Evolutionary conservation across 2,329 filamentous ascomycete species (phyloP).

Genomic region (Meredithiella fracta): DNA sequence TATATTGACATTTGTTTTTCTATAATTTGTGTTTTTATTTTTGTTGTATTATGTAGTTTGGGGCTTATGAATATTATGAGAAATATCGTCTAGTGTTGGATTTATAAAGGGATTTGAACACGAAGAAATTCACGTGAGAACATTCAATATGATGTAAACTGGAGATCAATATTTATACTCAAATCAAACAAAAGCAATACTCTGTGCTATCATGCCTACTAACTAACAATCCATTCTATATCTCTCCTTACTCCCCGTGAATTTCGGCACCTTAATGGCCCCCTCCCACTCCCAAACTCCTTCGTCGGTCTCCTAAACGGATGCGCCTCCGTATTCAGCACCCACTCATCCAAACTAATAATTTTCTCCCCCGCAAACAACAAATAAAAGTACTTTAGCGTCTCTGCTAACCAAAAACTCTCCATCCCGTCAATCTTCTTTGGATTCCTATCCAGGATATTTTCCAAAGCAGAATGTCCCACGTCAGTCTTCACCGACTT

Average conservation of each 20-base stretch:
- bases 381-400: constrained; percentile 81
- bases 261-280: constrained; percentile 2
- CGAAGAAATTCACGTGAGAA: background rate
- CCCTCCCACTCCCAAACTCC: constrained; percentile 12
- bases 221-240: too few species aligned
- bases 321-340: constrained; percentile 48
- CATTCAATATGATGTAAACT: too few species aligned
- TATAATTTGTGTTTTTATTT: background rate
- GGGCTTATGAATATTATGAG: background rate
- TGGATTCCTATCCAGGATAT: constrained; percentile 35
- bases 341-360: constrained; percentile 53
- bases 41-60: background rate
- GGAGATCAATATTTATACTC: background rate
- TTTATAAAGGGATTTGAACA: background rate
- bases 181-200: too few species aligned
- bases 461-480: constrained; percentile 53
- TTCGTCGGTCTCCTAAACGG: constrained; percentile 33
- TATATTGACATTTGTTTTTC: background rate
- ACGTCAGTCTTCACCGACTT: constrained; percentile 46
- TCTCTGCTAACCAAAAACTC: constrained; percentile 83
- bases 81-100: too few species aligned
- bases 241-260: background rate
- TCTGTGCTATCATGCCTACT: too few species aligned
- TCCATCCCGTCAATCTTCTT: constrained; percentile 51
- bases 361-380: constrained; percentile 53